These are phyloP conservation scores for Malbranchea cinnamomea DNA, from an alignment of 2,329 filamentous ascomycete species.

Conservation along the genomic window DNA sequence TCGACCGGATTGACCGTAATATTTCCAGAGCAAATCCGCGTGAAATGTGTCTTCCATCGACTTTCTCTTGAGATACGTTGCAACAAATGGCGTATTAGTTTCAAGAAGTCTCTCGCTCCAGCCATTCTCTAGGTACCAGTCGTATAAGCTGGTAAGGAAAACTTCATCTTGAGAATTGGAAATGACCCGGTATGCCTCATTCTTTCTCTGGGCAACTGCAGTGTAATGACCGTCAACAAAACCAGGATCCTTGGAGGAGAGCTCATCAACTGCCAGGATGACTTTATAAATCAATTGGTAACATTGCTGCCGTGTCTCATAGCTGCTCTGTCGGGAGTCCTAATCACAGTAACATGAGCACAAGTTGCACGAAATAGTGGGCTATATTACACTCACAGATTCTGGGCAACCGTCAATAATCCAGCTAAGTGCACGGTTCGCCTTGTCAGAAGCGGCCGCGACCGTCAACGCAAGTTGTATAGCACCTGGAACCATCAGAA, in stretches of 20 bases:
- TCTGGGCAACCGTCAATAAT: conserved; percentile 66
- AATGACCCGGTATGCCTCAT: conserved; percentile 82
- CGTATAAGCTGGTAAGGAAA: conserved; percentile 92
- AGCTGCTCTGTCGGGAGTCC: conserved; percentile 56
- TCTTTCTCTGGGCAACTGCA: conserved; percentile 58
- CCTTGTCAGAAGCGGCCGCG: conserved; percentile 70
- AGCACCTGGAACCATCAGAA: conserved; percentile 38
- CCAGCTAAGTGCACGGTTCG: conserved; percentile 73
- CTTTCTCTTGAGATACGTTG: conserved; percentile 69
- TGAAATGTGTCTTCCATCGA: conserved; percentile 58
- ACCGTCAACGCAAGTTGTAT: conserved; percentile 76
- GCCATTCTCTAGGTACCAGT: conserved; percentile 82
- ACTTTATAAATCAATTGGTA: conserved; percentile 82
- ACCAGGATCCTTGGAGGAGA: conserved; percentile 53
- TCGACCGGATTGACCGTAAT: conserved; percentile 69
- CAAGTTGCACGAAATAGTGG: background rate
- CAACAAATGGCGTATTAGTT: conserved; percentile 70
- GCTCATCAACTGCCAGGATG: conserved; percentile 59
- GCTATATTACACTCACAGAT: conserved; percentile 24
- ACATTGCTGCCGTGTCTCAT: conserved; percentile 57
- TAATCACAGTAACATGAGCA: conserved; percentile 13
- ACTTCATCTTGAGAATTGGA: conserved; percentile 80
- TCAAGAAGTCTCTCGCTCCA: conserved; percentile 76
- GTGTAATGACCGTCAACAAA: conserved; percentile 65
- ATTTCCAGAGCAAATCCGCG: conserved; percentile 83